Evolutionary conservation across 208 protist genomes (phyloP), one percentile per base, ranked within the genome.

Genomic region (Leishmania lainsoni): DNA sequence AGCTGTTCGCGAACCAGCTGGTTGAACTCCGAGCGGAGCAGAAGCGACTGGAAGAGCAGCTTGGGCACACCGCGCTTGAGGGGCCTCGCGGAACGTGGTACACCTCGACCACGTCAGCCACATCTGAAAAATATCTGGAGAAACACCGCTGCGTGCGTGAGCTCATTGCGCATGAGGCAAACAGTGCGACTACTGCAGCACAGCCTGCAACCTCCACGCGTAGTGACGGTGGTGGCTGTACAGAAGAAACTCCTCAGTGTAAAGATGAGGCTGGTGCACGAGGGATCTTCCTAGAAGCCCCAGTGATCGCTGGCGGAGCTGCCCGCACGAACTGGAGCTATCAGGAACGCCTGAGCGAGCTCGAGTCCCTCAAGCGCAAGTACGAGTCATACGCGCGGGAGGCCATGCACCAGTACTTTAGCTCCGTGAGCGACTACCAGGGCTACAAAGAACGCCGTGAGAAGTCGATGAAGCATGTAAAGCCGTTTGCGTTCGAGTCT

Each of bases 401-500:
- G n/a, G 87, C 93, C 22, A 86, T 97, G 88, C 80, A 39, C 49
- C 58, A 79, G 26, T 97, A 96, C 82, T 91, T 93, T 54, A 54
- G 79, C 56, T 75, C 84, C 63, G 82, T 94, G 4, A 84, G 80
- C 58, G 82, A 91, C 73, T 87, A 87, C 70, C 75, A 85, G n/a
- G 81, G 80, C 58, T 96, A 96, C 81, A 80, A 90, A 68, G 79
- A 79, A 29, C 65, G 86, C n/a, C 91, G 94, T 14, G 85, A 89
- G 66, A 68, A 81, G 49, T 49, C 66, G 26, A 78, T 93, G 51
- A 66, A 78, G 42, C 66, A 69, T 10, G 85, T 85, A n/a, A 83
- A 86, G 66, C 86, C 91, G 4, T 96, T 96, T 73, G 84, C 86
- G 29, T 98, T 98, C 76, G 86, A 92, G 72, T 52, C 80, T 12